Percentiles rank a stretch among this genome's conserved stretches.
Evolutionary conservation across 768 basidiomycete genomes (phyloP).

Genomic region (Lactifluus hygrophoroides): DNA sequence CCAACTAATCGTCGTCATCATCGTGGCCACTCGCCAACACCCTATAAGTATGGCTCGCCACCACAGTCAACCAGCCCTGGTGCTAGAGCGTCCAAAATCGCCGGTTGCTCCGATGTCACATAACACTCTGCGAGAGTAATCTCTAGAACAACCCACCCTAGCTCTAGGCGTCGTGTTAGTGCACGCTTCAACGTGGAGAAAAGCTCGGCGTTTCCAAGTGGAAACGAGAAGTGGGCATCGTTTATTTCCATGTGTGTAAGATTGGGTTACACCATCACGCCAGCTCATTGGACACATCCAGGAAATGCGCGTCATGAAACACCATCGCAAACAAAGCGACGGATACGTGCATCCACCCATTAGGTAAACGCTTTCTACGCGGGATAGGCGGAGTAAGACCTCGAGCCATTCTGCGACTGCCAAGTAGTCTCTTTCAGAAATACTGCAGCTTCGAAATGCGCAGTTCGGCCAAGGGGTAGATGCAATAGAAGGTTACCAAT

Average conservation of each 20-base stretch:
- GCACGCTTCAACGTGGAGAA: slow-evolving; percentile 8
- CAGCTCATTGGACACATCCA: background rate
- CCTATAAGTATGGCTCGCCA: slow-evolving; percentile 9
- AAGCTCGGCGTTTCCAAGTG: slow-evolving; percentile 7
- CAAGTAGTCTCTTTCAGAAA: background rate
- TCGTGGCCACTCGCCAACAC: slow-evolving; percentile 9
- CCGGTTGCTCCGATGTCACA: slow-evolving; percentile 9
- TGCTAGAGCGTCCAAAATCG: background rate
- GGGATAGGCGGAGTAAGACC: slow-evolving; percentile 7
- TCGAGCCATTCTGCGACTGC: slow-evolving; percentile 1
- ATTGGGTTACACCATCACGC: background rate
- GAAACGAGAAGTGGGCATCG: slow-evolving; percentile 15
- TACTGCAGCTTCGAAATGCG: background rate
- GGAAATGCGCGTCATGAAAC: background rate
- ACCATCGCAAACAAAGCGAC: slow-evolving; percentile 4
- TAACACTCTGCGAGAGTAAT: slow-evolving; percentile 1
- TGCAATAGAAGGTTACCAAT: slow-evolving; percentile 2
- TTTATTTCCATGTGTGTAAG: background rate
- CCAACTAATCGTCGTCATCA: background rate
- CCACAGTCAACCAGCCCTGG: background rate
- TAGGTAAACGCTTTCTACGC: background rate
- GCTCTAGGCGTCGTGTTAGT: background rate
- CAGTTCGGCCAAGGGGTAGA: background rate
- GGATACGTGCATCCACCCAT: background rate
- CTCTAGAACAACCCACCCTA: background rate